Conservation (phyloP, 2,329 filamentous ascomycete genomes). For the Pseudocercospora vitis region DNA sequence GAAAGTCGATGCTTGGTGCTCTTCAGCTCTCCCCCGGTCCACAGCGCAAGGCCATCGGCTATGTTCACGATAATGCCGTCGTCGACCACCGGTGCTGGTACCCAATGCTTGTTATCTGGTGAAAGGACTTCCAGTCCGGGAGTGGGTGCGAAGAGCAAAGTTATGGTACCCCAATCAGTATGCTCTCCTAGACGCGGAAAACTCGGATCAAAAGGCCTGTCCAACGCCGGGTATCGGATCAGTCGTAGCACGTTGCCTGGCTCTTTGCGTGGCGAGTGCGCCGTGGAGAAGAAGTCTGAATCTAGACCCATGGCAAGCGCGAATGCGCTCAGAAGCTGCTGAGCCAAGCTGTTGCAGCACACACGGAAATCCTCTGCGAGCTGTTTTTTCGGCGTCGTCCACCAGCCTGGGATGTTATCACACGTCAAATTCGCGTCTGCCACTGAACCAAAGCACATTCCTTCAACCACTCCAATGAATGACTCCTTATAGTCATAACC, state of each 20-base stretch:
- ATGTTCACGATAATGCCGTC: conserved; percentile 7
- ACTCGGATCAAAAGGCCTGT: conserved; percentile 1
- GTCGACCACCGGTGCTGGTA: not conserved
- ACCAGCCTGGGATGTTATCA: conserved; percentile 4
- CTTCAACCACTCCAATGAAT: conserved; percentile 3
- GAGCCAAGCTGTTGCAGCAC: not conserved
- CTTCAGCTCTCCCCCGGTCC: not conserved
- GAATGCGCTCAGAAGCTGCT: not conserved
- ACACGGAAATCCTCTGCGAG: not conserved
- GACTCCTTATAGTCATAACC: conserved; percentile 10
- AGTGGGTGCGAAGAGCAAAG: not conserved
- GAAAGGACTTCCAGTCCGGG: conserved; percentile 5
- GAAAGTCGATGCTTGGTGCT: conserved; percentile 10
- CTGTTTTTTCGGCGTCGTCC: conserved; percentile 1
- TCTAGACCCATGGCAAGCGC: conserved; percentile 7
- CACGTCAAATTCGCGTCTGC: not conserved
- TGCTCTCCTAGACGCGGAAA: conserved; percentile 7
- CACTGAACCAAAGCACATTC: conserved; percentile 7
- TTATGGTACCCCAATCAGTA: conserved; percentile 6
- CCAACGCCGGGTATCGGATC: conserved; percentile 4
- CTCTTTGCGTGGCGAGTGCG: conserved; percentile 3
- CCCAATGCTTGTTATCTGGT: not conserved
- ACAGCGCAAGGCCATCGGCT: conserved; percentile 1
- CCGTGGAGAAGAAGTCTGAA: not conserved
- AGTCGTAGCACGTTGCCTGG: conserved; percentile 5